phyloP scores from a whole-genome alignment of 129 eudicot species.

The Centella asiatica region DNA sequence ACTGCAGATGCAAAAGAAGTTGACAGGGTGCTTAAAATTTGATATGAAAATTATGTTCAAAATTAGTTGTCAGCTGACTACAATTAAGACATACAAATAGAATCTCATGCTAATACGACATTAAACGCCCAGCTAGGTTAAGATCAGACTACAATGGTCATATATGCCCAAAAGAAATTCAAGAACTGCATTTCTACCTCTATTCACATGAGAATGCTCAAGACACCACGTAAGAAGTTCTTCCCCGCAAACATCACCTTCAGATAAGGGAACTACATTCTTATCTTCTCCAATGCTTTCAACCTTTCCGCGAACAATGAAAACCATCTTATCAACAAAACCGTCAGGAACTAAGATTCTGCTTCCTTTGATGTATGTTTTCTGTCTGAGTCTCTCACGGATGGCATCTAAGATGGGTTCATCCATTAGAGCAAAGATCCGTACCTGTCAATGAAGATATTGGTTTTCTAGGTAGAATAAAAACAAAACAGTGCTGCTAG shows the following conservation, averaged over 20 bases:
- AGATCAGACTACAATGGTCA: not conserved
- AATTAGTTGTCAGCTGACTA: not conserved
- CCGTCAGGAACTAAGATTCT: constrained; percentile 43
- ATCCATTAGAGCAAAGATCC: constrained; percentile 49
- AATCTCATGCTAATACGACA: too few relatives aligned
- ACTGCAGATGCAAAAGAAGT: not conserved
- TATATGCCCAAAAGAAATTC: not conserved
- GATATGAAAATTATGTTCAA: not conserved
- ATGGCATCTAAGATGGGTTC: constrained; percentile 70
- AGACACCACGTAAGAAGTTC: constrained; percentile 88
- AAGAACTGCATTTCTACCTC: constrained; percentile 29
- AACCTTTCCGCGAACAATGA: constrained; percentile 69
- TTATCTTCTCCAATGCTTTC: constrained; percentile 56
- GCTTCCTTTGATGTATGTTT: constrained; percentile 66
- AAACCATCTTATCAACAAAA: constrained; percentile 61
- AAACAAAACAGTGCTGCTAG: not conserved
- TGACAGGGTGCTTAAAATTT: not conserved
- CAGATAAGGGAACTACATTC: constrained; percentile 28
- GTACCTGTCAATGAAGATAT: constrained; percentile 39
- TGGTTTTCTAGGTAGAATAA: not conserved
- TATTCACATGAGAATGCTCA: constrained; percentile 54
- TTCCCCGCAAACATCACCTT: constrained; percentile 83
- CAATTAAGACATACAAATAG: too few relatives aligned
- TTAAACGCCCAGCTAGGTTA: constrained; percentile 10
- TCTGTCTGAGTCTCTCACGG: constrained; percentile 56